phyloP scores from a whole-genome alignment of 768 basidiomycete genomes.

The Cystofilobasidium ferigula region DNA sequence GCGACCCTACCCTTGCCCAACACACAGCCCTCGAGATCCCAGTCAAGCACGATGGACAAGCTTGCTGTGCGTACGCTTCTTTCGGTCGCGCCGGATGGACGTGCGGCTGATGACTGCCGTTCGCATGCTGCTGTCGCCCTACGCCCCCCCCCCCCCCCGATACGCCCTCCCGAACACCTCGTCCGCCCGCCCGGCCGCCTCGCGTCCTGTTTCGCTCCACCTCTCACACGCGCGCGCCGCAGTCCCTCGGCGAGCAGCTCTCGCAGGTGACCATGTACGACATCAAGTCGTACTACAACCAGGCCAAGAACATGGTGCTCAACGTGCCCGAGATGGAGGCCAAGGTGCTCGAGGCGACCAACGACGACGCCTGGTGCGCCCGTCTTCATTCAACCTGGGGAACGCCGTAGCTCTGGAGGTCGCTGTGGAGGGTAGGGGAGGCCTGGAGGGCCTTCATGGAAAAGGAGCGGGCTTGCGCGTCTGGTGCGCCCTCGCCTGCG shows the following conservation, averaged over 20 bases:
- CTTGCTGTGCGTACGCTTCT: constrained; percentile 2
- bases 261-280: constrained; percentile 54
- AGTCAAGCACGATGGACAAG: no score
- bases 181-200: neutral
- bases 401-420: no score
- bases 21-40: no score
- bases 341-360: constrained; percentile 91
- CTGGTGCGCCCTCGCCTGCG: no score
- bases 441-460: neutral
- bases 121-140: neutral
- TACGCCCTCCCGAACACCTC: neutral
- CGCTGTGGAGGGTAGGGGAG: no score
- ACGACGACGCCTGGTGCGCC: constrained; percentile 88
- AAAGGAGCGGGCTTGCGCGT: no score
- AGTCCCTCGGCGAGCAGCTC: constrained; percentile 24
- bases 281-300: constrained; percentile 86
- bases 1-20: no score
- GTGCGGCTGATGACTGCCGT: no score
- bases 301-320: constrained; percentile 50
- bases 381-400: neutral
- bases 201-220: neutral
- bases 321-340: constrained; percentile 96
- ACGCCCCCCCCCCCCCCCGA: neutral
- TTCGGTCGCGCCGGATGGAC: no score
- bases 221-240: neutral